phyloP scores from a whole-genome alignment of 306 rosid species.

The Notholithocarpus densiflorus region DNA sequence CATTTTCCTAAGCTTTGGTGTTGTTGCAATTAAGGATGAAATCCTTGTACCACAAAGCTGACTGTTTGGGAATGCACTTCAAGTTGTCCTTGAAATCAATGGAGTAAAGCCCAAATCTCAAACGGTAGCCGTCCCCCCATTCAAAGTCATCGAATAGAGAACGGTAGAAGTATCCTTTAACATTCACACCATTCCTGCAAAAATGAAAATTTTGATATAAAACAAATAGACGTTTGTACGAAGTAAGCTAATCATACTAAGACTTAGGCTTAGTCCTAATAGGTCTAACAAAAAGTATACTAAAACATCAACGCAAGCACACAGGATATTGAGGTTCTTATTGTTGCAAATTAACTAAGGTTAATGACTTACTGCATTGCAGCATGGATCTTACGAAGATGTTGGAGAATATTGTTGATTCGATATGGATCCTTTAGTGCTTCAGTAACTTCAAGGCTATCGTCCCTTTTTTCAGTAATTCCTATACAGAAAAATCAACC shows the following conservation, averaged over 20 bases:
- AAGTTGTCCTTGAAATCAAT: conserved; percentile 14
- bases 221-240: too few relatives aligned
- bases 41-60: not conserved
- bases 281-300: not conserved
- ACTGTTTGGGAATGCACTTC: conserved; percentile 15
- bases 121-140: conserved; percentile 13
- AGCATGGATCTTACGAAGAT: too few relatives aligned
- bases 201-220: too few relatives aligned
- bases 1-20: too few relatives aligned
- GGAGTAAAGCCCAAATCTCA: conserved; percentile 24
- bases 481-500: not conserved
- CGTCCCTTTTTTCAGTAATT: too few relatives aligned
- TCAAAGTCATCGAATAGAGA: conserved; percentile 21
- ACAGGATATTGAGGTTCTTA: not conserved
- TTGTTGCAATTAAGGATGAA: too few relatives aligned
- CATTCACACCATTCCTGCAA: conserved; percentile 26
- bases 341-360: not conserved
- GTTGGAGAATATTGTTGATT: too few relatives aligned
- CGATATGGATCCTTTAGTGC: too few relatives aligned
- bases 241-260: too few relatives aligned
- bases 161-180: conserved; percentile 27
- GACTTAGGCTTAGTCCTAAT: too few relatives aligned
- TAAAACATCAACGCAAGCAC: not conserved
- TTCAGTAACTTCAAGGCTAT: too few relatives aligned
- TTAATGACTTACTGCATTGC: too few relatives aligned